Base-by-base conservation (phyloP, 768 basidiomycete species). In the Suillus weaverae region DNA sequence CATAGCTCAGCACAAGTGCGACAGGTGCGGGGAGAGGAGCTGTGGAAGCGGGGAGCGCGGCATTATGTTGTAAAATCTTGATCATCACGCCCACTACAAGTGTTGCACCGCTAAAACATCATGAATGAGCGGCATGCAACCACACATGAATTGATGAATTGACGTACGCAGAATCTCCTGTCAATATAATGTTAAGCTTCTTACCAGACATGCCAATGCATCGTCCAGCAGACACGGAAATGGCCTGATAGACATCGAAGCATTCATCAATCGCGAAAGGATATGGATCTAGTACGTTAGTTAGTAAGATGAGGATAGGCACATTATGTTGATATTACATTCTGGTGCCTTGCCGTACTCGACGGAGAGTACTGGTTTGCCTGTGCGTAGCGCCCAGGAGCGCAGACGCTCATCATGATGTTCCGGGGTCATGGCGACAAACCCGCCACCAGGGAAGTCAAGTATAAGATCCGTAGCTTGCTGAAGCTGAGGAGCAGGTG, bases 281-380 rank as follows among this genome's bases (percentile, higher is more conserved):
- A 76, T 95, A 99, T 14, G 97, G 97, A 81, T 98, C 97, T 95
- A 60, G 26, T 62, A 57, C 57, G 65, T 39, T 30, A 35, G 61
- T 61, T 30, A 32, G 53, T 50, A 33, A 66, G 43, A 54, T 63
- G 64, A 16, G 26, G 2, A 33, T 32, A 54, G 38, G 43, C 32
- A 36, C 62, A 41, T 66, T 61, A 57, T 64, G 48, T 64, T 68
- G 43, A 62, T 43, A 86, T 76, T 73, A 95, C 94, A 97, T 83
- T 98, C 95, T 6, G 96, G 95, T 30, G 95, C 92, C 78, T 99
- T 99, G 39, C 95, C 94, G 75, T 99, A 99, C 67, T 99, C 94
- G 54, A 99, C 84, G 13, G 92, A 84, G 44, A 99, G 79, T 4
- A 98, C 85, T 16, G 92, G 91, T 71, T 87, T 89, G 14, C 89